phyloP scores from a whole-genome alignment of 345 rosid genomes.

The Passiflora organensis region DNA sequence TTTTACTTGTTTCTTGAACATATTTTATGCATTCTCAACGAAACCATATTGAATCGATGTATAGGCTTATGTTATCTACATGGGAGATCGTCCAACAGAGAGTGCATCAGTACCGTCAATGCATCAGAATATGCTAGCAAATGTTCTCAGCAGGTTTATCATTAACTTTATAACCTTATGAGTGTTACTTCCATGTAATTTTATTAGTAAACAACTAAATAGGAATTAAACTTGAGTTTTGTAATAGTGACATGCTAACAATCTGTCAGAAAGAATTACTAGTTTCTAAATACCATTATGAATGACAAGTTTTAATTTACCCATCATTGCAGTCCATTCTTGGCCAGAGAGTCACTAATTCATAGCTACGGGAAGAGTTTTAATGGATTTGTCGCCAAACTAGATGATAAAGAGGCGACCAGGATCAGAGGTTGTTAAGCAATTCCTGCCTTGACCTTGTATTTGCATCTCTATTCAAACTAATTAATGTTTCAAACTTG shows the following conservation, averaged over 20 bases:
- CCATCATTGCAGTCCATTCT: background rate
- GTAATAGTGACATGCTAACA: no score
- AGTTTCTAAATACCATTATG: no score
- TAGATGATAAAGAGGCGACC: slow-evolving; percentile 5
- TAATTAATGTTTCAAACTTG: background rate
- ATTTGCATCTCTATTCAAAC: background rate
- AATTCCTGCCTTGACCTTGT: background rate
- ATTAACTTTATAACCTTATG: no score
- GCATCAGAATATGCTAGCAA: slow-evolving; percentile 11
- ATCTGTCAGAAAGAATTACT: no score
- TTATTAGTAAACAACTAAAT: background rate
- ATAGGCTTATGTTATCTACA: slow-evolving; percentile 13
- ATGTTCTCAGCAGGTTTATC: slow-evolving; percentile 8
- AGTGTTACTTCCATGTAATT: background rate
- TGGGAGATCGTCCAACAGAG: slow-evolving; percentile 11
- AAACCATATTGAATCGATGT: background rate
- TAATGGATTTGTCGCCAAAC: slow-evolving; percentile 15
- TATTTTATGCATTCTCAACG: background rate
- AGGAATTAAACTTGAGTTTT: no score
- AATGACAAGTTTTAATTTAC: background rate
- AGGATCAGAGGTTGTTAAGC: slow-evolving; percentile 3
- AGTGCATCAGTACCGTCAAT: background rate
- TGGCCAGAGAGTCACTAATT: slow-evolving; percentile 4
- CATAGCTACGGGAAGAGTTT: slow-evolving; percentile 14
- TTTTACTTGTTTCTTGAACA: background rate